A percentile compares a stretch with the other conserved stretches of the same genome.
Conservation (phyloP, 192 early-diverging fungal genomes). For the Rhizophagus clarus region DNA sequence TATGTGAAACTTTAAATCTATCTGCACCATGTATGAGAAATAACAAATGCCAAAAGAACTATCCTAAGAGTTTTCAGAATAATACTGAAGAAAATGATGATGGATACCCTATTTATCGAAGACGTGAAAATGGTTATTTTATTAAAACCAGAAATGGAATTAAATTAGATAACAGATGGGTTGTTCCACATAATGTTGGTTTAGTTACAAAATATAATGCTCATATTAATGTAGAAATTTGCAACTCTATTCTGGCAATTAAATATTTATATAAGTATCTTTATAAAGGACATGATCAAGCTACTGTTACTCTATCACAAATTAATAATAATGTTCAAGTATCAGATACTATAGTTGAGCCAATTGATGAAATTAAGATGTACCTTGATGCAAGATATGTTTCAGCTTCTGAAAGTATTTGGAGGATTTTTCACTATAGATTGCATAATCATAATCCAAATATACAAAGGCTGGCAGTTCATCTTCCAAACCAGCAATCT, state of each 20-base stretch:
- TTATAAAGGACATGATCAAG: conserved; percentile 42
- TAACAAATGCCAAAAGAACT: conserved; percentile 34
- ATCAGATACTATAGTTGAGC: background rate
- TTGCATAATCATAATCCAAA: conserved; percentile 27
- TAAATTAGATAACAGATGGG: conserved; percentile 38
- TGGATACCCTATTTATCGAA: conserved; percentile 38
- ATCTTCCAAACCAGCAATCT: conserved; percentile 16
- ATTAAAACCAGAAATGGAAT: background rate
- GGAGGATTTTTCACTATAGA: conserved; percentile 37
- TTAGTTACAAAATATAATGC: conserved; percentile 43
- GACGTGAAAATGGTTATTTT: background rate
- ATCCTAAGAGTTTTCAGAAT: conserved; percentile 8
- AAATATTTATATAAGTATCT: conserved; percentile 48
- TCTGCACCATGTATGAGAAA: conserved; percentile 32
- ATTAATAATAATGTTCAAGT: background rate
- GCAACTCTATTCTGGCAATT: conserved; percentile 29
- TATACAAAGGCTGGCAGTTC: conserved; percentile 26
- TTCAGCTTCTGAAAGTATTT: conserved; percentile 34
- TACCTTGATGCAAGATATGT: conserved; percentile 35
- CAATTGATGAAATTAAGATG: conserved; percentile 6
- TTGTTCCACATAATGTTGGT: conserved; percentile 38
- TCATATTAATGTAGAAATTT: conserved; percentile 44
- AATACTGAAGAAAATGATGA: conserved; percentile 18
- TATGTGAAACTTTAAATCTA: conserved; percentile 19
- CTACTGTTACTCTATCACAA: background rate